A percentile compares a stretch with the other conserved stretches of the same genome.
Conservation (phyloP, 1,139 yeast genomes). For the Dujonia santamariae region DNA sequence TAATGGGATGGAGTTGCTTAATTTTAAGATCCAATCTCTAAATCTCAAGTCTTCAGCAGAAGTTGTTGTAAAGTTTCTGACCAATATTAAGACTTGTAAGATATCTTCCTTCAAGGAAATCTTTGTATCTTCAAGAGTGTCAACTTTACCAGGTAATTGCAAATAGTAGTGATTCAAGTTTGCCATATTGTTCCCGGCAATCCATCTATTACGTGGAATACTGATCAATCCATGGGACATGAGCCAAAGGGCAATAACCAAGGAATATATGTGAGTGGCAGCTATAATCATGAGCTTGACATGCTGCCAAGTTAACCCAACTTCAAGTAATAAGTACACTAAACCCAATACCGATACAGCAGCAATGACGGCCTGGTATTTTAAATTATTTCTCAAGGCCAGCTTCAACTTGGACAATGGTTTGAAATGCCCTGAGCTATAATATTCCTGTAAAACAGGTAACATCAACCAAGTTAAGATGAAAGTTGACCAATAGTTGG, state of each 20-base stretch:
- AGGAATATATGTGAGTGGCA: constrained; percentile 73
- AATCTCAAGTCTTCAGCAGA: constrained; percentile 23
- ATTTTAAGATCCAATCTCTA: constrained; percentile 42
- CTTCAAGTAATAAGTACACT: constrained; percentile 58
- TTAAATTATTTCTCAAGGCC: constrained; percentile 54
- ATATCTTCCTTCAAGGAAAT: constrained; percentile 64
- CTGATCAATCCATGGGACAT: constrained; percentile 80
- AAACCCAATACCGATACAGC: constrained; percentile 52
- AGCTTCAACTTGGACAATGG: constrained; percentile 46
- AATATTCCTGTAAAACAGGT: constrained; percentile 72
- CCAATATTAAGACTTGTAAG: constrained; percentile 53
- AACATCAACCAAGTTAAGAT: constrained; percentile 68
- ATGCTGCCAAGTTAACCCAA: constrained; percentile 56
- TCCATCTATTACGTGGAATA: constrained; percentile 61
- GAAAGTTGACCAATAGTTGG: constrained; percentile 80
- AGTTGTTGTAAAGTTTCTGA: constrained; percentile 26
- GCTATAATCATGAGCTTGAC: constrained; percentile 72
- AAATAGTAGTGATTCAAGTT: constrained; percentile 46
- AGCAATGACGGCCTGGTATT: constrained; percentile 59
- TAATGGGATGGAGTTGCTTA: constrained; percentile 31
- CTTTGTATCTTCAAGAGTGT: constrained; percentile 62
- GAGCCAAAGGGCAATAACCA: constrained; percentile 74
- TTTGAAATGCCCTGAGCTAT: constrained; percentile 64
- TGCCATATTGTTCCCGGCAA: constrained; percentile 37
- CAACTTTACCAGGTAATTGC: constrained; percentile 57